Conservation (phyloP, 2,329 filamentous ascomycete species). For the Colletotrichum neosansevieriae region DNA sequence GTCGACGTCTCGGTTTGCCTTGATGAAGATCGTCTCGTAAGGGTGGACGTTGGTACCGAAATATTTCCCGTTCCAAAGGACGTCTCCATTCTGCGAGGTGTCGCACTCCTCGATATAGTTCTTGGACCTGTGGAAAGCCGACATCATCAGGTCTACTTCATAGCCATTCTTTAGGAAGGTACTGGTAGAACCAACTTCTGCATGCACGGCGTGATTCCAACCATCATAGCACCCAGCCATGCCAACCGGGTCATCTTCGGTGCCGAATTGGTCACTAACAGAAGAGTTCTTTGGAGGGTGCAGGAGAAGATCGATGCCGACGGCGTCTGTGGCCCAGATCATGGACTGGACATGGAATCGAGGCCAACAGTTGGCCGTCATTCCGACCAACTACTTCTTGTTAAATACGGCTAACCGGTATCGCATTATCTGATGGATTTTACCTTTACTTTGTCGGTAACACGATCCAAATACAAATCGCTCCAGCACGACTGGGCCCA, state of each 20-base stretch:
- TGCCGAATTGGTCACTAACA: slow-evolving; percentile 44
- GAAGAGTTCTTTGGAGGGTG: slow-evolving; percentile 43
- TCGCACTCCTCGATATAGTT: slow-evolving; percentile 37
- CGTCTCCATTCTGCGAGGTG: slow-evolving; percentile 43
- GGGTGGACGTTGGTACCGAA: slow-evolving; percentile 52
- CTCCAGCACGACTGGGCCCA: slow-evolving; percentile 53
- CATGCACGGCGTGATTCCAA: slow-evolving; percentile 46
- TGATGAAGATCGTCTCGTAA: slow-evolving; percentile 54
- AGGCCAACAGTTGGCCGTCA: slow-evolving; percentile 52
- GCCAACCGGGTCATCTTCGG: slow-evolving; percentile 44
- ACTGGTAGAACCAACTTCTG: slow-evolving; percentile 49
- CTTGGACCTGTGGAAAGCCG: slow-evolving; percentile 45
- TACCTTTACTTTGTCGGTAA: slow-evolving; percentile 49
- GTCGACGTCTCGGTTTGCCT: slow-evolving; percentile 50
- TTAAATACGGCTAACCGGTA: background rate
- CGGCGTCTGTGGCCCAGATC: slow-evolving; percentile 53
- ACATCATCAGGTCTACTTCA: slow-evolving; percentile 50
- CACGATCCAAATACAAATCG: slow-evolving; percentile 48
- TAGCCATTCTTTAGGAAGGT: slow-evolving; percentile 48
- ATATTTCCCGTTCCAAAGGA: slow-evolving; percentile 46
- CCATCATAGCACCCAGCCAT: slow-evolving; percentile 48
- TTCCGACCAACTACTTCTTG: slow-evolving; percentile 50
- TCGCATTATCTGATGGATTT: slow-evolving; percentile 4
- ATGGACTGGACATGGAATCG: slow-evolving; percentile 52
- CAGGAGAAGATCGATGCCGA: slow-evolving; percentile 53